A percentile compares a stretch with the other conserved stretches of the same genome.
Evolutionary conservation across 208 protist species (phyloP).

Genomic region (Angomonas deanei): DNA sequence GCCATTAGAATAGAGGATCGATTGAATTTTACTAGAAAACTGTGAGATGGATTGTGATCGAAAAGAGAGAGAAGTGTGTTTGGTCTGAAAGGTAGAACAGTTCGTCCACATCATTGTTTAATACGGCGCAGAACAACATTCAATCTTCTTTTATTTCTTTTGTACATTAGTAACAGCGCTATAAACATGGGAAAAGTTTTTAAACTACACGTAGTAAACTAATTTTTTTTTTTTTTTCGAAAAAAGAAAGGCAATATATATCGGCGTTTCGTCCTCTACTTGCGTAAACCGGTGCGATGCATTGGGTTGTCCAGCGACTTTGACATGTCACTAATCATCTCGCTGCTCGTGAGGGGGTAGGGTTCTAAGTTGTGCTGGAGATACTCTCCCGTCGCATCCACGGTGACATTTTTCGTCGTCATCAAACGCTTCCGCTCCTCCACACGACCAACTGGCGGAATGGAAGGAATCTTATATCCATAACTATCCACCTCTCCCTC

Average conservation of each 20-base stretch:
- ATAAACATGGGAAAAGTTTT: too few relatives aligned
- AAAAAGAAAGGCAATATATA: neutral
- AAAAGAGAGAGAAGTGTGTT: too few relatives aligned
- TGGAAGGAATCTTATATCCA: slow-evolving; percentile 28
- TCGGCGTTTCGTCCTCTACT: slow-evolving; percentile 11
- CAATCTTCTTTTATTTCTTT: too few relatives aligned
- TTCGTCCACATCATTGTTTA: too few relatives aligned
- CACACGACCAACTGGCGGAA: slow-evolving; percentile 62
- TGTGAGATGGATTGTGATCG: too few relatives aligned
- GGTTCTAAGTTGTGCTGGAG: slow-evolving; percentile 40
- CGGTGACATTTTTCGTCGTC: slow-evolving; percentile 75
- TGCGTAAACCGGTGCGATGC: slow-evolving; percentile 69
- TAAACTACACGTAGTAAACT: too few relatives aligned
- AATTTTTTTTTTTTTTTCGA: neutral
- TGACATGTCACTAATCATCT: slow-evolving; percentile 46
- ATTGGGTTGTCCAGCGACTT: slow-evolving; percentile 62
- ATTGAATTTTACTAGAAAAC: too few relatives aligned
- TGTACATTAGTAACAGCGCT: too few relatives aligned
- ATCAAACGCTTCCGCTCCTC: slow-evolving; percentile 53
- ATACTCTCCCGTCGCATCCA: slow-evolving; percentile 68
- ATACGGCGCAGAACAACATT: too few relatives aligned
- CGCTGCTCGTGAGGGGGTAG: slow-evolving; percentile 70
- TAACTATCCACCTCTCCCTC: slow-evolving; percentile 11
- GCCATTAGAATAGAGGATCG: too few relatives aligned
- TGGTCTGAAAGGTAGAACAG: too few relatives aligned